Percentiles rank a stretch among this genome's conserved stretches.
Conservation (phyloP, 106 monocot genomes). For the Alisma plantagoaquatica region DNA sequence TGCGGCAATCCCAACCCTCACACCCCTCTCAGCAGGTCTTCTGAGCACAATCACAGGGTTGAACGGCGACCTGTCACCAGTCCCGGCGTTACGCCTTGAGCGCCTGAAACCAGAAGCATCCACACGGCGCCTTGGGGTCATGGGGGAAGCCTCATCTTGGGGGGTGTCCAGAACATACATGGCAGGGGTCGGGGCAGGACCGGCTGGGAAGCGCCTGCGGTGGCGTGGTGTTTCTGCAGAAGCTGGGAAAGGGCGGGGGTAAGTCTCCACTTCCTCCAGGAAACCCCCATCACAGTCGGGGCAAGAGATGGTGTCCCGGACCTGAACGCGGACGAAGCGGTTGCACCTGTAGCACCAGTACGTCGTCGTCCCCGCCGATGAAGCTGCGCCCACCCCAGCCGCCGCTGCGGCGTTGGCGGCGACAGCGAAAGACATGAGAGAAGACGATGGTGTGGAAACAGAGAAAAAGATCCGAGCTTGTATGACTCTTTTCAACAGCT, state of each 20-base stretch:
- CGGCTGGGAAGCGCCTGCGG: not conserved
- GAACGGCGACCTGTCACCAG: not conserved
- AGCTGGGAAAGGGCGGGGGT: not conserved
- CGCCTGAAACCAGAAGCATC: not conserved
- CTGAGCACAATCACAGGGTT: not conserved
- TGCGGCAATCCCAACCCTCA: not conserved
- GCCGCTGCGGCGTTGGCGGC: too few species aligned
- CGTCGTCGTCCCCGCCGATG: not conserved
- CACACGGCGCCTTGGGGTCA: not conserved
- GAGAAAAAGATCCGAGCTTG: too few species aligned
- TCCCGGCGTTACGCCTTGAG: not conserved
- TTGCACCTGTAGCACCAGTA: slow-evolving; percentile 6
- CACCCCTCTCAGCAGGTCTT: not conserved
- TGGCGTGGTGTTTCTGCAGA: not conserved
- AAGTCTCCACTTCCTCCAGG: not conserved
- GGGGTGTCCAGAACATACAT: not conserved
- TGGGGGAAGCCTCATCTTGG: not conserved
- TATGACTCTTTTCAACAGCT: too few species aligned
- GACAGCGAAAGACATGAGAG: too few species aligned
- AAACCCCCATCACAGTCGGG: slow-evolving; percentile 1
- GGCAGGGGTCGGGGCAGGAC: too few species aligned
- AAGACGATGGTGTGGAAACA: too few species aligned
- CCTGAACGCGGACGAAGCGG: not conserved
- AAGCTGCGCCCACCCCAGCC: too few species aligned
- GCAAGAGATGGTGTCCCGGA: not conserved